phyloP scores from a whole-genome alignment of 164 flowering plant species.

The Piper betle region DNA sequence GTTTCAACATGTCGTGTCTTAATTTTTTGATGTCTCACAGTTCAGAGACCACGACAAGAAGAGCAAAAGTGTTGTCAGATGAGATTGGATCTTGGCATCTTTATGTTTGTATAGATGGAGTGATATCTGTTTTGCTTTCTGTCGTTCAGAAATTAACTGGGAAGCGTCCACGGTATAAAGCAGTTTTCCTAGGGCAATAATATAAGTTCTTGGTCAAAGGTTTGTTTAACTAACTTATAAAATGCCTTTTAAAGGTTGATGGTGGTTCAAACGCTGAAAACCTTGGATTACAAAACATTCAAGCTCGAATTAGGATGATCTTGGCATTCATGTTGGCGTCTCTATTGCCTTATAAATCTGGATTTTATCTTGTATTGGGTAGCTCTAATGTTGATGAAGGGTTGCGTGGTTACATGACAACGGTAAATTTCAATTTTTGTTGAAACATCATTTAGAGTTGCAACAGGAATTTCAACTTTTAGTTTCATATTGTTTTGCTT shows the following conservation, averaged over 20 bases:
- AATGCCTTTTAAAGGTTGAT: constrained; percentile 48
- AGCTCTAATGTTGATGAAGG: constrained; percentile 99
- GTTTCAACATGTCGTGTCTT: constrained; percentile 2
- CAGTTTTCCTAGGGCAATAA: constrained; percentile 8
- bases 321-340: constrained; percentile 94
- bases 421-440: constrained; percentile 1
- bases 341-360: constrained; percentile 62
- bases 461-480: too few species aligned
- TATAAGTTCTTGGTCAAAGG: constrained; percentile 2
- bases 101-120: constrained; percentile 67
- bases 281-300: constrained; percentile 88
- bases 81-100: constrained; percentile 99
- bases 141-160: constrained; percentile 82
- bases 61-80: constrained; percentile 74
- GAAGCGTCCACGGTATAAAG: constrained; percentile 87
- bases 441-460: background rate
- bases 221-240: background rate
- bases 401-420: constrained; percentile 71
- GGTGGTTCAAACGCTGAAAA: constrained; percentile 90
- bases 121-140: constrained; percentile 66
- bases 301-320: constrained; percentile 95
- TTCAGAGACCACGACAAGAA: constrained; percentile 58
- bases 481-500: too few species aligned
- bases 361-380: constrained; percentile 91
- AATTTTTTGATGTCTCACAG: constrained; percentile 26